Evolutionary conservation across 108 stramenopile species (phyloP), one percentile per base, ranked within the genome.

Genomic region (Epipyxis sp.): DNA sequence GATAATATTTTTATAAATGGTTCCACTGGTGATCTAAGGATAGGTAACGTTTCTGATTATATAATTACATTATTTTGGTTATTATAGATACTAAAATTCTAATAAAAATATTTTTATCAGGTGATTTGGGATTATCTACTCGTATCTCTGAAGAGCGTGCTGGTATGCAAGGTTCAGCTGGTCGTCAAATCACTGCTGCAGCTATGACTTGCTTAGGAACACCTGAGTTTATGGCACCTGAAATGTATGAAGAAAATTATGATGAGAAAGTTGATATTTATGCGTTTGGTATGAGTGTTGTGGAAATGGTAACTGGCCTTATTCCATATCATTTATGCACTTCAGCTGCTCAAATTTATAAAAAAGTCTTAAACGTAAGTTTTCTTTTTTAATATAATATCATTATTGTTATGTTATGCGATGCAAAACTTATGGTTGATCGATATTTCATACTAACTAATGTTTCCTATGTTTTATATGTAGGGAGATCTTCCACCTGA

Each of bases 211-310:
- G n/a, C n/a, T n/a, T n/a, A n/a, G 98, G 98, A 41, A 99, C 98
- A 61, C 98, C 98, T 1, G 95, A 97, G 84, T 99, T 97, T 84
- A 99, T 99, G 98, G 96, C 98, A 37, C 98, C 98, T 1, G 98
- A 97, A 78, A 90, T 95, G 44, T 97, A 97, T 78, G 96, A 99
- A 59, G 96, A 97, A 82, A 84, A 84, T 45, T 97, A 97, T 84
- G 91, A 95, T 76, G 94, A 96, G 77, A 97, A 97, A 85, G 84
- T 99, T 20, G 98, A 99, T 83, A 93, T 99, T 54, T 99, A 97
- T 77, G 95, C 98, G 1, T 96, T 99, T 87, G 98, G 98, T 59
- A 97, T 99, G 96, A 92, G 92, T 78, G 85, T 95, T 54, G 86
- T 99, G 58, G 96, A 99, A 86, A 97, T 99, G 85, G 90, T 96